phyloP scores from a whole-genome alignment of 2,329 filamentous ascomycete species.

The Lachnellula subtilissima region DNA sequence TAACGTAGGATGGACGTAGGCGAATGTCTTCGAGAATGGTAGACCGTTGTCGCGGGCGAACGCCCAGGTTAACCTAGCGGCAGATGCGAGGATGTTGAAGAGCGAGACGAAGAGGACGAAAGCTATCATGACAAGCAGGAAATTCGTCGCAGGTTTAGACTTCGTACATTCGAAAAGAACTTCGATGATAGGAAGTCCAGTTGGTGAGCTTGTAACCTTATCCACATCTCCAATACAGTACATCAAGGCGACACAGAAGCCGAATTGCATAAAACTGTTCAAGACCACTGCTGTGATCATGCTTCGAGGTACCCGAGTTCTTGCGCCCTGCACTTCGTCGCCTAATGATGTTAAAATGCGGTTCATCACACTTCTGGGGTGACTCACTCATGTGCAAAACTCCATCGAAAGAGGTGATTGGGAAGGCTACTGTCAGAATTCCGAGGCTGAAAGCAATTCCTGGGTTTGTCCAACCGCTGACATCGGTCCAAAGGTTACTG shows the following conservation, averaged over 20 bases:
- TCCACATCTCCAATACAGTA: conserved; percentile 33
- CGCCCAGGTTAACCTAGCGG: conserved; percentile 36
- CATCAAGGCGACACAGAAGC: conserved; percentile 30
- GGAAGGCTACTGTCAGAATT: conserved; percentile 27
- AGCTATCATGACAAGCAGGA: conserved; percentile 40
- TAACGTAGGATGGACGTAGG: conserved; percentile 11
- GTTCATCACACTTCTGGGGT: background rate
- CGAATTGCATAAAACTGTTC: conserved; percentile 42
- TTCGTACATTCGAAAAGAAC: conserved; percentile 44
- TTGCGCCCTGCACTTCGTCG: conserved; percentile 39
- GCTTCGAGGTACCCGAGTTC: conserved; percentile 37
- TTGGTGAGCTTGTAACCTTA: conserved; percentile 35
- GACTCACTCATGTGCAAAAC: conserved; percentile 33
- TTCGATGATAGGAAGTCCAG: conserved; percentile 44
- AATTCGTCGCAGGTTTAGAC: conserved; percentile 39
- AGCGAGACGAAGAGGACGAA: conserved; percentile 3
- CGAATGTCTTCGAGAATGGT: conserved; percentile 24
- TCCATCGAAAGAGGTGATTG: conserved; percentile 23
- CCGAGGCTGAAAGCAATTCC: conserved; percentile 34
- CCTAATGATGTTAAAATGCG: background rate
- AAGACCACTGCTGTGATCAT: conserved; percentile 41
- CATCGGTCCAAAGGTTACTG: conserved; percentile 24
- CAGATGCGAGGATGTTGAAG: conserved; percentile 26
- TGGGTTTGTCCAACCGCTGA: conserved; percentile 26
- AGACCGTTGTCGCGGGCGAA: conserved; percentile 40